Percentiles rank a stretch among this genome's conserved stretches.
These are phyloP conservation scores for Dichotomopilus funicola DNA, from an alignment of 2,329 filamentous ascomycete species.

Conservation along the genomic window DNA sequence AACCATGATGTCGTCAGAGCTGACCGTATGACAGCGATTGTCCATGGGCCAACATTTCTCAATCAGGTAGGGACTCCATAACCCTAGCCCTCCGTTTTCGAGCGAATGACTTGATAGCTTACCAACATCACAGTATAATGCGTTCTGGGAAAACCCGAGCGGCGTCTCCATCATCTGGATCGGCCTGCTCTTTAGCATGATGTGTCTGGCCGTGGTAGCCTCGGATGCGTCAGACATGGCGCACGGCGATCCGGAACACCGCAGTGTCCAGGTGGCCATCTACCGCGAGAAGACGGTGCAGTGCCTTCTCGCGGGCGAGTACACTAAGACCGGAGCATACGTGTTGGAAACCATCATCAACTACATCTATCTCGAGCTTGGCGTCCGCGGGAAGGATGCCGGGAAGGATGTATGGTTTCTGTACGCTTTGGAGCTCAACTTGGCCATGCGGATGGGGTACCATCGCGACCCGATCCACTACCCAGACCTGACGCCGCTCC, in stretches of 20 bases:
- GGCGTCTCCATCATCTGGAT: constrained; percentile 38
- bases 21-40: neutral
- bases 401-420: constrained; percentile 32
- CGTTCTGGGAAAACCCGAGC: constrained; percentile 37
- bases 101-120: neutral
- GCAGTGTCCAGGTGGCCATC: constrained; percentile 1
- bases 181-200: constrained; percentile 40
- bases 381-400: constrained; percentile 25
- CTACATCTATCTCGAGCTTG: constrained; percentile 30
- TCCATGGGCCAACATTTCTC: constrained; percentile 26
- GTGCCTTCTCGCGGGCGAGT: constrained; percentile 34
- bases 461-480: constrained; percentile 40
- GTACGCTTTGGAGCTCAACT: constrained; percentile 29
- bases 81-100: too few species aligned
- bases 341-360: constrained; percentile 35
- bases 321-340: constrained; percentile 38
- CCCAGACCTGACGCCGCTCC: constrained; percentile 34
- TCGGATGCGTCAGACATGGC: constrained; percentile 5
- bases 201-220: constrained; percentile 32
- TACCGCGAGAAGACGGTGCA: constrained; percentile 31
- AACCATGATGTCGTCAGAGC: too few species aligned
- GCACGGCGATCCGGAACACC: constrained; percentile 7
- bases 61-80: constrained; percentile 20
- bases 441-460: constrained; percentile 36
- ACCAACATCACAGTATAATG: constrained; percentile 32